Evolutionary conservation across 257 asterid genomes (phyloP), one percentile per base, ranked within the genome.

Genomic region (Coffea canephora): DNA sequence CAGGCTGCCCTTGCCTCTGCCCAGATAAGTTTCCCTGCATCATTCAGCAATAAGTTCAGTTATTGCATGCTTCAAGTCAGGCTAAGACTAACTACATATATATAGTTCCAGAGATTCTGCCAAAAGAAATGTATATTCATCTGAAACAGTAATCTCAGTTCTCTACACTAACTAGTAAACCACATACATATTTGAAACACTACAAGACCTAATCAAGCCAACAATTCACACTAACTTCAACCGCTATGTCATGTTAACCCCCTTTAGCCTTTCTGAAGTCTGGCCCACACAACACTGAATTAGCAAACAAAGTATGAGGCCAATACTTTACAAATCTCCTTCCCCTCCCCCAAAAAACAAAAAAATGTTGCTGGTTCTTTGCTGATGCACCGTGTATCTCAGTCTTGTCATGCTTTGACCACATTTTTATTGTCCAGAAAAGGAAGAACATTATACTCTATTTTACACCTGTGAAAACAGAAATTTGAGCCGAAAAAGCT

Each of bases 21-120:
- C 94, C 93, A 62, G 92, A 92, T 86, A 92, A 91, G 78, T 86
- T 87, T 75, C 97, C 98, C 98, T 94, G 90, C 73, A 88, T 68
- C 75, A 79, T 76, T 76, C 65, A 77, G 21, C 73, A 86, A 41
- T 71, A 81, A 73, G 43, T 57, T 57, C n/a, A 57, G 67, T 6
- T 61, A 45, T 6, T 71, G 82, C 27, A 67, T 46, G 77, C 64
- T 55, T 77, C 68, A 55, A 49, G 66, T 15, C 46, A 8, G 64
- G 43, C 43, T n/a, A 45, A 55, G 77, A 59, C 66, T 34, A 23
- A 50, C 64, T 41, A 45, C 8, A 52, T 66, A 14, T 25, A 73
- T 31, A 77, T 34, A 77, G 48, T 41, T 72, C 43, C 67, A 49
- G 18, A 57, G 21, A 54, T 27, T 71, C 75, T 10, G 19, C 1